A percentile compares a stretch with the other conserved stretches of the same genome.
phyloP scores from a whole-genome alignment of 108 stramenopile genomes.

The Pseudonitzschia delicatissima region DNA sequence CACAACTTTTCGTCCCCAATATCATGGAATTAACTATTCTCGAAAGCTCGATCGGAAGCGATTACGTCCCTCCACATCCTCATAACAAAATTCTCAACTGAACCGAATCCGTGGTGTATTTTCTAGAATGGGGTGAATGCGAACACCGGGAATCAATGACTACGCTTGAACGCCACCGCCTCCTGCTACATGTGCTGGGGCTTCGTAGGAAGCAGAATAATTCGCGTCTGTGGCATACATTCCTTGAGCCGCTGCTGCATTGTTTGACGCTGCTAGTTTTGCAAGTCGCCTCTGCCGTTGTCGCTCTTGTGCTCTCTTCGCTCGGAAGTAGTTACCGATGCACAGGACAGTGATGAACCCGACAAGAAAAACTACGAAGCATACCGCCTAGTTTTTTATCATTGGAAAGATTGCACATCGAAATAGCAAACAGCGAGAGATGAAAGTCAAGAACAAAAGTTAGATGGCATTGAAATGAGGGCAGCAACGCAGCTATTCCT shows the following conservation, averaged over 20 bases:
- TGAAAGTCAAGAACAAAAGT: background rate
- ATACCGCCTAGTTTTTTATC: slow-evolving; percentile 52
- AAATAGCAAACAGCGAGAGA: background rate
- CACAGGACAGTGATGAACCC: slow-evolving; percentile 88
- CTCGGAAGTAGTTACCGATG: slow-evolving; percentile 87
- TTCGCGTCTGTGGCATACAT: slow-evolving; percentile 38
- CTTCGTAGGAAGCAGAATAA: slow-evolving; percentile 41
- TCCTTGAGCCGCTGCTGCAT: slow-evolving; percentile 21
- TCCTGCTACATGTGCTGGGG: slow-evolving; percentile 31
- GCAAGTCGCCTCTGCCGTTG: slow-evolving; percentile 80
- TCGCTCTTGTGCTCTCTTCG: slow-evolving; percentile 86
- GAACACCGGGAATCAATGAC: no score
- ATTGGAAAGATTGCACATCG: background rate
- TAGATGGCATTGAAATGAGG: background rate
- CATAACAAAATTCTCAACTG: no score
- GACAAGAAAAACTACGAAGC: slow-evolving; percentile 80
- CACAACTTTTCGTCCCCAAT: no score
- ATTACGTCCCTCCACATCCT: no score
- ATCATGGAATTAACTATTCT: no score
- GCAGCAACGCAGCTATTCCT: no score
- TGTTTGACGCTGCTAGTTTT: slow-evolving; percentile 52
- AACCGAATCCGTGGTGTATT: no score
- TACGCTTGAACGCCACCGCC: slow-evolving; percentile 32
- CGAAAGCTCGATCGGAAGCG: no score
- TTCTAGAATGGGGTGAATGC: no score